These are phyloP conservation scores for Marasmius tenuissimus DNA, from an alignment of 1,284 basidiomycete species.

Conservation along the genomic window DNA sequence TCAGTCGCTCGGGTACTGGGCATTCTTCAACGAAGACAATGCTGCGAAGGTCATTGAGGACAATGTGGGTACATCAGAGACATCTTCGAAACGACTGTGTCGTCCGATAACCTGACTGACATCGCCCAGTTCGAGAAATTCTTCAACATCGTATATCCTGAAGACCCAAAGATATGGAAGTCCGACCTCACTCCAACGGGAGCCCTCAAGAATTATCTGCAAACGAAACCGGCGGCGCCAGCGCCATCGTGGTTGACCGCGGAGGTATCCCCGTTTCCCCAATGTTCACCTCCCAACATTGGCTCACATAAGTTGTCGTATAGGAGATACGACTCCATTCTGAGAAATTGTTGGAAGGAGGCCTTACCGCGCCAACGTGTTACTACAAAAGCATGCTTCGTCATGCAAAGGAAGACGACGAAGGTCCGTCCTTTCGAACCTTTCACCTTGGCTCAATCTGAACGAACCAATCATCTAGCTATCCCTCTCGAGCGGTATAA, in stretches of 20 bases:
- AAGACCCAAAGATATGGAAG: conserved; percentile 1
- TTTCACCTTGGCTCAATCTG: neutral
- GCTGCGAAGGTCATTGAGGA: conserved; percentile 28
- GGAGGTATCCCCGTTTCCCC: conserved; percentile 4
- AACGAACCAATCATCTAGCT: neutral
- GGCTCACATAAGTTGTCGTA: conserved; percentile 17
- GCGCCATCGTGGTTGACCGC: neutral
- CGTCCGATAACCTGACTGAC: no score
- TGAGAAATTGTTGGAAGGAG: conserved; percentile 20
- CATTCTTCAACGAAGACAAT: conserved; percentile 32
- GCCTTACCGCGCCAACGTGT: neutral
- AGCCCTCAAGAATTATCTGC: neutral
- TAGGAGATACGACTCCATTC: conserved; percentile 21
- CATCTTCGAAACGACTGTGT: no score
- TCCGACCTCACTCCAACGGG: neutral
- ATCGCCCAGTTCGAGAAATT: conserved; percentile 21
- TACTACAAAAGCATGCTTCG: neutral
- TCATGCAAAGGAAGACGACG: conserved; percentile 2
- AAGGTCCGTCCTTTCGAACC: neutral
- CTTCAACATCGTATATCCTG: conserved; percentile 5
- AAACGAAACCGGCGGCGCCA: neutral
- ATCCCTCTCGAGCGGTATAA: neutral
- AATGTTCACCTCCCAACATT: neutral
- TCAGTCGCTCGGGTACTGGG: conserved; percentile 34
- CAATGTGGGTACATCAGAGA: conserved; percentile 20